Evolutionary conservation across 768 basidiomycete genomes (phyloP), one percentile per base, ranked within the genome.

Genomic region (Termitomyces sp.): DNA sequence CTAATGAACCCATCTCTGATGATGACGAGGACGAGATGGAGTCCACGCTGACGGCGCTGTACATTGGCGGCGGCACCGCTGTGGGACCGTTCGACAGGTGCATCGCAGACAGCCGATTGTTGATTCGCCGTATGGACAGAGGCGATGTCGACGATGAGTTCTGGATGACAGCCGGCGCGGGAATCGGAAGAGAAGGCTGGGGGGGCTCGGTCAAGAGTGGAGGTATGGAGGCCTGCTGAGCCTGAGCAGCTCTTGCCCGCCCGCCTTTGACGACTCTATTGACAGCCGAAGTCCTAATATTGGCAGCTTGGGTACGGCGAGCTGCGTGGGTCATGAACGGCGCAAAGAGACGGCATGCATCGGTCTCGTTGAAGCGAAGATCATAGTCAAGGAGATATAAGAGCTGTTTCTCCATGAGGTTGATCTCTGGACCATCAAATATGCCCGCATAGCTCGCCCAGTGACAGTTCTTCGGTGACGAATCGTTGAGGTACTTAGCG

Each of bases 341-440:
- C 12, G 78, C 81, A 74, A 97, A 94, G 12, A 79, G 76, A 29
- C 67, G 67, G 64, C 88, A 81, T 56, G 88, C 87, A 65, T 97
- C 94, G 27, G 75, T 72, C 73, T 99, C 96, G 63, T 85, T 81
- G 69, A 98, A 92, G 48, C 92, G 86, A 56, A 99, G 84, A 71
- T 98, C 88, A 69, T 90, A 95, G 74, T 96, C 91, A 64, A 99
- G 85, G 58, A 98, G 78, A 71, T 82, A 88, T 54, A 99, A 85
- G 29, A 99, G 83, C 74, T 99, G 94, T 74, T 87, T 90, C 76
- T 99, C 96, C 96, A 98, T 98, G 60, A 95, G 79, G 72, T 95
- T 97, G 71, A 98, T 86, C 75, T 92, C 90, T 12, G 76, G 71
- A 51, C 85, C 74, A 68, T 90, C 85, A 75, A 92, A 95, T 61